A percentile compares a stretch with the other conserved stretches of the same genome.
phyloP scores from a whole-genome alignment of 2,329 filamentous ascomycete species.

The Colletotrichum euphorbiae region DNA sequence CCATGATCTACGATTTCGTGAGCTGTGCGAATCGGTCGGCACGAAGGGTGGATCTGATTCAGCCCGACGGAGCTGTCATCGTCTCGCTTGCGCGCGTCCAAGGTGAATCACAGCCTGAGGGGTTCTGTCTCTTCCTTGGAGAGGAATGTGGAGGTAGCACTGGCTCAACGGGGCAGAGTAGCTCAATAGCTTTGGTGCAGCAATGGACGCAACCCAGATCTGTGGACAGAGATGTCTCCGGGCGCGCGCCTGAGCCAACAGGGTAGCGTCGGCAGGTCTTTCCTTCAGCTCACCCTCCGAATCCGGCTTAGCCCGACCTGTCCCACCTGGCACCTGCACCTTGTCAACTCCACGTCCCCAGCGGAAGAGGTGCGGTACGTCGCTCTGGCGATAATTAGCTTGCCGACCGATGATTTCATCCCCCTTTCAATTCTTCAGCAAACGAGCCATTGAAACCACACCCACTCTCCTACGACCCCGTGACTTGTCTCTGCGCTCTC shows the following conservation, averaged over 20 bases:
- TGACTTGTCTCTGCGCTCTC: background rate
- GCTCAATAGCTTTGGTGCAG: no score
- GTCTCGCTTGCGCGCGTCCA: background rate
- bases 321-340: conserved; percentile 19
- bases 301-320: conserved; percentile 9
- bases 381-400: conserved; percentile 26
- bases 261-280: conserved; percentile 27
- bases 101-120: background rate
- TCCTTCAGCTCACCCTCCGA: conserved; percentile 1
- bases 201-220: background rate
- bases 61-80: conserved; percentile 4
- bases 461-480: background rate
- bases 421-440: conserved; percentile 10
- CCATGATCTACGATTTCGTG: conserved; percentile 59
- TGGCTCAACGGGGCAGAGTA: background rate
- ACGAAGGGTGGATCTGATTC: background rate
- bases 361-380: conserved; percentile 21
- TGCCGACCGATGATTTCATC: conserved; percentile 8
- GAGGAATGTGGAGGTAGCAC: background rate
- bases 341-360: conserved; percentile 27
- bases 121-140: conserved; percentile 1
- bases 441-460: conserved; percentile 30
- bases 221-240: background rate
- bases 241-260: background rate
- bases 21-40: background rate